A percentile compares a stretch with the other conserved stretches of the same genome.
Conservation (phyloP, 352 stramenopile genomes). For the Phytophthora vignae region DNA sequence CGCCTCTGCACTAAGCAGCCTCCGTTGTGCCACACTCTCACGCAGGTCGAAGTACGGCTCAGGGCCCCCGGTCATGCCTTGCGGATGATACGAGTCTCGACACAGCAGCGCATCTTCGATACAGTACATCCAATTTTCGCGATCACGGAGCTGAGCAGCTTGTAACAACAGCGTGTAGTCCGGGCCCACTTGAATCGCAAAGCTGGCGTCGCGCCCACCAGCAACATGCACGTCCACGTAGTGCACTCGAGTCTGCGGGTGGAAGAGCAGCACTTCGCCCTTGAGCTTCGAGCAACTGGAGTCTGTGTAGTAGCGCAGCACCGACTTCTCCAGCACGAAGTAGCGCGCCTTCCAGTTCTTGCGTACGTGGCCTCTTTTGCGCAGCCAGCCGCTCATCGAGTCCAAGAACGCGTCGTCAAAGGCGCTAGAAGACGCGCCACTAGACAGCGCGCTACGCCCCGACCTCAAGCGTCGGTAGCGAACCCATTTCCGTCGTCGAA, state of each 20-base stretch:
- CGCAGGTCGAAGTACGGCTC: slow-evolving; percentile 54
- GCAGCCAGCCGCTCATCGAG: slow-evolving; percentile 75
- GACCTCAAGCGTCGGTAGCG: slow-evolving; percentile 55
- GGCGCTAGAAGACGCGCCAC: slow-evolving; percentile 32
- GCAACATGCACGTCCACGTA: slow-evolving; percentile 75
- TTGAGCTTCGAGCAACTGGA: slow-evolving; percentile 61
- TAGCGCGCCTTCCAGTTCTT: slow-evolving; percentile 86
- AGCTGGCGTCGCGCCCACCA: slow-evolving; percentile 59
- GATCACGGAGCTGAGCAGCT: slow-evolving; percentile 59
- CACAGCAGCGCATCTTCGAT: slow-evolving; percentile 80
- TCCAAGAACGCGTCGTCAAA: slow-evolving; percentile 81
- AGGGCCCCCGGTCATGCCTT: slow-evolving; percentile 24
- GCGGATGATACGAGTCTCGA: slow-evolving; percentile 71
- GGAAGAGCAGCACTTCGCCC: slow-evolving; percentile 82
- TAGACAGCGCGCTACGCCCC: slow-evolving; percentile 7
- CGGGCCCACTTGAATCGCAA: slow-evolving; percentile 66
- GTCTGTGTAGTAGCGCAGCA: slow-evolving; percentile 76
- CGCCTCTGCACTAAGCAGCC: slow-evolving; percentile 64
- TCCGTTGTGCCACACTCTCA: slow-evolving; percentile 61
- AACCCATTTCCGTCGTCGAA: slow-evolving; percentile 74
- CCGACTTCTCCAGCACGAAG: slow-evolving; percentile 75
- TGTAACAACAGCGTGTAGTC: slow-evolving; percentile 75
- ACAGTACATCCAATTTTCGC: slow-evolving; percentile 85
- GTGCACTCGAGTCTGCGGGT: slow-evolving; percentile 69
- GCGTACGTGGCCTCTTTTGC: slow-evolving; percentile 70